Evolutionary conservation across 495 filamentous ascomycete species (phyloP).

Genomic region (Echria macrotheca): DNA sequence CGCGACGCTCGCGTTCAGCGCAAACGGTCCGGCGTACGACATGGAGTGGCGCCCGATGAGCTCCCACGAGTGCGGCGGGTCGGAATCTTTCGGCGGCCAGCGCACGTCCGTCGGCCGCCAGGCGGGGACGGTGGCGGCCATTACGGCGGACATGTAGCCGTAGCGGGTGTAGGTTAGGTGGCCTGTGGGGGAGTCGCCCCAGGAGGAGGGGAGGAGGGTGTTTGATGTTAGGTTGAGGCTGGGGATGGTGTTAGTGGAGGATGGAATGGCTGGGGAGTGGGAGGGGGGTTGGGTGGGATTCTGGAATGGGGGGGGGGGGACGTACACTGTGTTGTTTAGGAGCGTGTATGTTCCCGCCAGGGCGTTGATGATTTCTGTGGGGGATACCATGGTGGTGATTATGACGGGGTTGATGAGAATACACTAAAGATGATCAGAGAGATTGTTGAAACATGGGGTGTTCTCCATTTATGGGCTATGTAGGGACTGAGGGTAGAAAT

Average conservation of each 20-base stretch:
- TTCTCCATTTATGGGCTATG: too few relatives aligned
- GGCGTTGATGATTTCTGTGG: conserved; percentile 2
- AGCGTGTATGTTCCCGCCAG: conserved; percentile 10
- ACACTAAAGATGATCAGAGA: too few relatives aligned
- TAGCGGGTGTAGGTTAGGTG: conserved; percentile 5
- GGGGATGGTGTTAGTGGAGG: not conserved
- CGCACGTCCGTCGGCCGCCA: conserved; percentile 3
- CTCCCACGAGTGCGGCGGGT: not conserved
- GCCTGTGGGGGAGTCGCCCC: conserved; percentile 2
- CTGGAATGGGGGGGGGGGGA: not conserved
- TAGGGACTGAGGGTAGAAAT: too few relatives aligned
- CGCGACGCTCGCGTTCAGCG: conserved; percentile 4
- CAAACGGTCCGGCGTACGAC: conserved; percentile 5
- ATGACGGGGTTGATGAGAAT: too few relatives aligned
- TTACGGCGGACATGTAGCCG: conserved; percentile 6
- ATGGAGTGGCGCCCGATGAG: conserved; percentile 1
- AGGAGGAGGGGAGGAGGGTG: conserved; percentile 1
- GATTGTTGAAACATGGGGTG: too few relatives aligned
- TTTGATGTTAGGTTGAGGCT: not conserved
- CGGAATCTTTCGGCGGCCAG: conserved; percentile 2
- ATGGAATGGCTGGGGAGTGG: not conserved
- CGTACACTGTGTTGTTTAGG: conserved; percentile 7
- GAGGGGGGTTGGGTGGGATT: not conserved
- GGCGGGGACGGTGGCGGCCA: not conserved
- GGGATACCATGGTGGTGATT: not conserved